Conservation (phyloP, 1,139 yeast genomes). For the Taphrina deformans region DNA sequence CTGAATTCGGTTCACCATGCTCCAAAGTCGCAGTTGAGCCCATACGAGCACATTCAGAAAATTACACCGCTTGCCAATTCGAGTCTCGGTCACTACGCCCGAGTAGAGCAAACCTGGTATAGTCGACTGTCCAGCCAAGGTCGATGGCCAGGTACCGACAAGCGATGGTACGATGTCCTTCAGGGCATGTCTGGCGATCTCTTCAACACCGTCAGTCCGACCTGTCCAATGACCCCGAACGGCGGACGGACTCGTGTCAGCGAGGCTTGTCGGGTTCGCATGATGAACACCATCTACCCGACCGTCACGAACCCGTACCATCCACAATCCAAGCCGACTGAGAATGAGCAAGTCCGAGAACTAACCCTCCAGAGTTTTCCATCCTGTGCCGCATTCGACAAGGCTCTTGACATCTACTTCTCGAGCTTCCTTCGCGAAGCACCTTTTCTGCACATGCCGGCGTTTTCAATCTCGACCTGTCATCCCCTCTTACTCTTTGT, state of each 20-base stretch:
- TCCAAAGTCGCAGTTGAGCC: neutral
- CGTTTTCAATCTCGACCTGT: slow-evolving; percentile 27
- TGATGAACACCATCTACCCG: slow-evolving; percentile 21
- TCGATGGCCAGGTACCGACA: slow-evolving; percentile 14
- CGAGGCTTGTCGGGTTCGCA: slow-evolving; percentile 31
- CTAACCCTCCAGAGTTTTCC: slow-evolving; percentile 17
- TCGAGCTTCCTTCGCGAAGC: slow-evolving; percentile 15
- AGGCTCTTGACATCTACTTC: slow-evolving; percentile 27
- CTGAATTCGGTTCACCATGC: neutral
- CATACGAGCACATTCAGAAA: neutral
- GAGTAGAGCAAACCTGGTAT: slow-evolving; percentile 28
- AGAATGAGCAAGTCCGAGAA: neutral
- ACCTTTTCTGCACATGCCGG: slow-evolving; percentile 25
- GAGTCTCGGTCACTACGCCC: slow-evolving; percentile 14
- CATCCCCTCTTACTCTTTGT: slow-evolving; percentile 13
- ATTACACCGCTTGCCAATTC: neutral
- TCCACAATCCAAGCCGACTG: slow-evolving; percentile 4
- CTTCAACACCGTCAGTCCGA: neutral
- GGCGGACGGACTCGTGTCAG: slow-evolving; percentile 19
- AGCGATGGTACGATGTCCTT: slow-evolving; percentile 29
- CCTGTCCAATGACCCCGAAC: slow-evolving; percentile 5
- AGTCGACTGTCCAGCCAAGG: slow-evolving; percentile 19
- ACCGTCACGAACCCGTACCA: slow-evolving; percentile 16
- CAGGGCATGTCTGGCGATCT: slow-evolving; percentile 27
- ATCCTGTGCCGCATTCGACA: slow-evolving; percentile 16